Evolutionary conservation across 164 flowering plant genomes (phyloP), one percentile per base, ranked within the genome.

Genomic region (Houttuynia cordata): DNA sequence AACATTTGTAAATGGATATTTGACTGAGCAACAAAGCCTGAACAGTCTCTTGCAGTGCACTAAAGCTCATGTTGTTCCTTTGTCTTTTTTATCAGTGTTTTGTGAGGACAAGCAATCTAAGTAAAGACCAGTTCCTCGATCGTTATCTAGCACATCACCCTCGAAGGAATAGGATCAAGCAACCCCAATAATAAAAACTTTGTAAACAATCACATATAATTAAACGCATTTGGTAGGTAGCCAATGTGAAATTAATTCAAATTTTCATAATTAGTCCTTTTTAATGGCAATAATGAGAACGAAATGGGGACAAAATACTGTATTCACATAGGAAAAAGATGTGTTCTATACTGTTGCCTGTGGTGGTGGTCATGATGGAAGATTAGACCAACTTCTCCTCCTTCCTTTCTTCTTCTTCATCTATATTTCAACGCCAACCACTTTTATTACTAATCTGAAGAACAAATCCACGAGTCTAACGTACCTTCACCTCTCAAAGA

Each of bases 401-500:
- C 52, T 30, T 51, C 47, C 30, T 56, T 34, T 22, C 41, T 19
- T 54, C 21, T 59, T 10, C 56, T 50, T 45, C 30, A 47, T 22
- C 19, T 6, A 50, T 25, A 17, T 70, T 22, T 58, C 42, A 17
- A 17, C 37, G 15, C 10, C 22, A 8, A n/a, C 45, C 62, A 21
- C 34, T 49, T 34, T 41, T 23, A 23, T 39, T 42, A 21, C 54
- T 68, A 69, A 53, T 82, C 84, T 12, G 81, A 70, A 64, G 78
- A 81, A 71, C 83, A 79, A 64, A 81, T 79, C 85, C 85, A 83
- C 8, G 82, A 76, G 69, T 79, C 85, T 51, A 81, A 78, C 56
- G 76, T 79, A 58, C 81, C 83, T 70, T 78, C 81, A 60, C 77
- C 81, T 30, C 83, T 81, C 0, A 81, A 61, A 13, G 77, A 30